Conservation (phyloP, 2,329 filamentous ascomycete species). For the Arthrobotrys pseudoclavata region DNA sequence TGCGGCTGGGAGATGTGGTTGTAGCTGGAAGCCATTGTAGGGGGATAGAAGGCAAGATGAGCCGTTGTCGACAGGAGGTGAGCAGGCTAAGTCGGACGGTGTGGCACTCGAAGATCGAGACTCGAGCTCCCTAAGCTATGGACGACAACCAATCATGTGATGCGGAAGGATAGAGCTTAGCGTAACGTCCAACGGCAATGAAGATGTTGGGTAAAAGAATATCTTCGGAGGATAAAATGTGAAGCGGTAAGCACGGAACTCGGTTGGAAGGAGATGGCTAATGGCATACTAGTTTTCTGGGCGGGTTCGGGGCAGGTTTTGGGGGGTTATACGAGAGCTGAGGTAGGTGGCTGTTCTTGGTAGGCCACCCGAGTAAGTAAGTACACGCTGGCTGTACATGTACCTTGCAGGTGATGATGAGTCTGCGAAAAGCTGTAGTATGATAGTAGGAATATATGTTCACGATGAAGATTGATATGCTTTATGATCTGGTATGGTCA, state of each 20-base stretch:
- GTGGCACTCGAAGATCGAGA: conserved; percentile 38
- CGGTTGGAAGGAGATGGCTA: conserved; percentile 28
- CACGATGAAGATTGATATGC: conserved; percentile 13
- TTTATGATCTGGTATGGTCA: conserved; percentile 10
- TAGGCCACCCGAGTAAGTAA: conserved; percentile 18
- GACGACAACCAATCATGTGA: conserved; percentile 26
- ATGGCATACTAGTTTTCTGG: conserved; percentile 14
- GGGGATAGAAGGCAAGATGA: conserved; percentile 58
- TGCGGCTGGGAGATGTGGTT: conserved; percentile 47
- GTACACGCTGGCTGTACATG: conserved; percentile 29
- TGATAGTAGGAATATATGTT: background rate
- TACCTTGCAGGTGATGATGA: conserved; percentile 25
- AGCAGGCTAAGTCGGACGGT: conserved; percentile 26
- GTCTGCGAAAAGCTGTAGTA: background rate
- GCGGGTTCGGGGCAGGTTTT: conserved; percentile 22
- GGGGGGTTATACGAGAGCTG: conserved; percentile 26
- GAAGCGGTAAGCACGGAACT: conserved; percentile 22
- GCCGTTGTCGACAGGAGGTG: conserved; percentile 42
- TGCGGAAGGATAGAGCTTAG: conserved; percentile 12
- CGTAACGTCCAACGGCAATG: conserved; percentile 15
- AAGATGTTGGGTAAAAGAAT: background rate
- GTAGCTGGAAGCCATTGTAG: conserved; percentile 59
- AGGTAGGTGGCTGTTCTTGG: conserved; percentile 19
- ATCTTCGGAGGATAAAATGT: background rate
- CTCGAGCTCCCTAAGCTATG: conserved; percentile 18